These are phyloP conservation scores for Trifolium subterraneum DNA, from an alignment of 306 rosid genomes.

Conservation along the genomic window DNA sequence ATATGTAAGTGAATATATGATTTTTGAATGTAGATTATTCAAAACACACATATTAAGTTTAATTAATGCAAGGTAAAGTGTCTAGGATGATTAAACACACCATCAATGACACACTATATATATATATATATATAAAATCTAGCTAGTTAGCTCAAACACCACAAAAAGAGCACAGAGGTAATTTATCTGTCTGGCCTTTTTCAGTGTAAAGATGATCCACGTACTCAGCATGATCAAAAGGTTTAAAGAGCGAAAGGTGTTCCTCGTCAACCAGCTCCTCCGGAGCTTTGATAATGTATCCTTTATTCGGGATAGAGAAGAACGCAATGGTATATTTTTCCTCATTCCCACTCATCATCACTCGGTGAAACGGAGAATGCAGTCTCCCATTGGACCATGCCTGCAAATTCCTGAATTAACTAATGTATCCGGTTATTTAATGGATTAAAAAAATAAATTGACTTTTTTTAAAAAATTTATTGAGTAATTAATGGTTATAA, in stretches of 20 bases:
- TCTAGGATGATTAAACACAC: too few species aligned
- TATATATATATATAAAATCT: too few species aligned
- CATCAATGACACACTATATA: too few species aligned
- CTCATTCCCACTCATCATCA: conserved; percentile 69
- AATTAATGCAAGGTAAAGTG: too few species aligned
- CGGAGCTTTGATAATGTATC: conserved; percentile 57
- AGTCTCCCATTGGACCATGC: conserved; percentile 81
- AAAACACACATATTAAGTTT: too few species aligned
- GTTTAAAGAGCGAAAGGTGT: conserved; percentile 69
- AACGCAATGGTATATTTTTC: conserved; percentile 68
- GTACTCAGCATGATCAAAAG: conserved; percentile 62
- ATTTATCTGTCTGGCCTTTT: conserved; percentile 53
- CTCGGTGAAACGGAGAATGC: conserved; percentile 66
- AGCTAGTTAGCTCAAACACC: conserved; percentile 46
- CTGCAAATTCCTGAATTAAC: conserved; percentile 35
- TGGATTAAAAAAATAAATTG: too few species aligned
- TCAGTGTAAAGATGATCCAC: conserved; percentile 50
- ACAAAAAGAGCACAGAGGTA: conserved; percentile 59
- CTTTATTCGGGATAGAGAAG: conserved; percentile 66
- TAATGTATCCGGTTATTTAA: too few species aligned
- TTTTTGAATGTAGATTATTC: too few species aligned
- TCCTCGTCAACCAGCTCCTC: conserved; percentile 72
- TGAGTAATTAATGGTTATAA: too few species aligned
- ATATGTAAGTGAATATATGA: too few species aligned
- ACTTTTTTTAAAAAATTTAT: too few species aligned